phyloP scores from a whole-genome alignment of 148 eudicot species.

The Camellia granthamiana region DNA sequence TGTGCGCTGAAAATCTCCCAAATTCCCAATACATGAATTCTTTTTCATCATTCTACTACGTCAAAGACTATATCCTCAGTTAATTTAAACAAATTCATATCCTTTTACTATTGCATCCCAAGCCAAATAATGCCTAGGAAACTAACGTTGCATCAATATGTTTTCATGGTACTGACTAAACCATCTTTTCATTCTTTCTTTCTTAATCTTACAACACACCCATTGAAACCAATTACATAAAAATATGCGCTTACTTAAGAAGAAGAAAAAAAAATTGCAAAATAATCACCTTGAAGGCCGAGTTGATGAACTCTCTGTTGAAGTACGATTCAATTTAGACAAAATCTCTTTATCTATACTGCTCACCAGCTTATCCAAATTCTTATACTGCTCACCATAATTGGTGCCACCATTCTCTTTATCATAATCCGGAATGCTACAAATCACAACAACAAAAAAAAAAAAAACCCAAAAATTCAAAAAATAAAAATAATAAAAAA shows the following conservation, averaged over 20 bases:
- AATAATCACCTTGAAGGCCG: slow-evolving; percentile 28
- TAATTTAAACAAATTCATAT: no score
- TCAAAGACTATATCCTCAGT: no score
- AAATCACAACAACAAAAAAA: not conserved
- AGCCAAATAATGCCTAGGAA: no score
- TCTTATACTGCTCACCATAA: slow-evolving; percentile 64
- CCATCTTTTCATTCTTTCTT: no score
- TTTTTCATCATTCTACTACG: no score
- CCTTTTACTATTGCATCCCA: no score
- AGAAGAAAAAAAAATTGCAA: not conserved
- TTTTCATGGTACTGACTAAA: no score
- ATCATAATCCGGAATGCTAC: slow-evolving; percentile 59
- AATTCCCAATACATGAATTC: no score
- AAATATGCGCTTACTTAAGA: not conserved
- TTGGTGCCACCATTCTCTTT: slow-evolving; percentile 41
- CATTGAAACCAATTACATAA: not conserved
- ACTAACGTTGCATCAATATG: no score
- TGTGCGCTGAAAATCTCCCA: not conserved
- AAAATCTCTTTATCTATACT: slow-evolving; percentile 45
- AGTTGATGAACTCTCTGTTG: slow-evolving; percentile 26
- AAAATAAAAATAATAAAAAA: not conserved
- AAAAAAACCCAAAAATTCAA: not conserved
- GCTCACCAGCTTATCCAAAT: slow-evolving; percentile 64
- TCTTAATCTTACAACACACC: no score
- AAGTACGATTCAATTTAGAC: slow-evolving; percentile 39